A percentile compares a stretch with the other conserved stretches of the same genome.
phyloP scores from a whole-genome alignment of 2,329 filamentous ascomycete genomes.

The Ascocoryne sarcoides region DNA sequence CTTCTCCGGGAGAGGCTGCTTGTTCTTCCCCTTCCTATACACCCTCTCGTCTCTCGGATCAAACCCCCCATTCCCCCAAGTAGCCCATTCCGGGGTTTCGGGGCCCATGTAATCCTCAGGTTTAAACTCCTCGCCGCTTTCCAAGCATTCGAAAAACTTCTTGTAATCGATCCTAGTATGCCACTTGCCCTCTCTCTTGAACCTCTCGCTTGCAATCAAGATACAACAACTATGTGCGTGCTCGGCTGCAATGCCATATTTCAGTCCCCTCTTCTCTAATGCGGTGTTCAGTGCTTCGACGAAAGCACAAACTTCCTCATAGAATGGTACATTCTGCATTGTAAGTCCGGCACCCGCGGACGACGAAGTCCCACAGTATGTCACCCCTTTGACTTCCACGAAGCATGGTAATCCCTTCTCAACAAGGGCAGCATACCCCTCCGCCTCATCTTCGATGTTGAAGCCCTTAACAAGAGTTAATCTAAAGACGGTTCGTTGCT shows the following conservation, averaged over 20 bases:
- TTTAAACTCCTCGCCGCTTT: conserved; percentile 59
- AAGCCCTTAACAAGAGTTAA: conserved; percentile 96
- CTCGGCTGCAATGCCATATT: conserved; percentile 88
- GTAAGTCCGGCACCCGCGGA: conserved; percentile 76
- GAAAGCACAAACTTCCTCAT: conserved; percentile 80
- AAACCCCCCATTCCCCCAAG: conserved; percentile 91
- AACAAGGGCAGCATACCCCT: conserved; percentile 83
- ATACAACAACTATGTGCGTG: conserved; percentile 94
- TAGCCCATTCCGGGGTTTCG: conserved; percentile 85
- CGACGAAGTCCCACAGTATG: conserved; percentile 87
- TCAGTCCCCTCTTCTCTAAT: conserved; percentile 59
- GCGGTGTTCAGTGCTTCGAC: conserved; percentile 65
- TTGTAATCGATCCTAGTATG: conserved; percentile 88
- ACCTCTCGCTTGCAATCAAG: conserved; percentile 73
- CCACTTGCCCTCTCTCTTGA: conserved; percentile 71
- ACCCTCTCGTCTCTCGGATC: conserved; percentile 84
- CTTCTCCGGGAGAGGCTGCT: conserved; percentile 5
- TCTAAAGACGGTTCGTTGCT: conserved; percentile 88
- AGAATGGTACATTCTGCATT: conserved; percentile 98
- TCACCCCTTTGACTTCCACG: conserved; percentile 93
- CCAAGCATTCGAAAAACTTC: conserved; percentile 75
- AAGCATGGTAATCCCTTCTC: conserved; percentile 83
- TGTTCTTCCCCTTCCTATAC: conserved; percentile 66
- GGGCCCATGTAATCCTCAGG: conserved; percentile 87
- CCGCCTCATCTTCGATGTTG: conserved; percentile 89